phyloP scores from a whole-genome alignment of 2,329 filamentous ascomycete species.

The Albifimbria verrucaria region DNA sequence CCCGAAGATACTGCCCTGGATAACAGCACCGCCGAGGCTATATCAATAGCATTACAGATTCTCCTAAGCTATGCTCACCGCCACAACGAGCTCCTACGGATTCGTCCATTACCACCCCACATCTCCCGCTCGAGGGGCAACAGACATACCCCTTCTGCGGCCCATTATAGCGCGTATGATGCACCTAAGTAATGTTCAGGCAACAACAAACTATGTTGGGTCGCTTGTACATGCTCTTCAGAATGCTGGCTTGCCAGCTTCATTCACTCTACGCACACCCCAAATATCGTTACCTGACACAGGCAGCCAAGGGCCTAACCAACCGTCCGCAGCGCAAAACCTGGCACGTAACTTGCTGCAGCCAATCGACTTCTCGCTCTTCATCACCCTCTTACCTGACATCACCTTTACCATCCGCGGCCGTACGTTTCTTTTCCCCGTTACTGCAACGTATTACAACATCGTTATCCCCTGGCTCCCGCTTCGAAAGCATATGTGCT shows the following conservation, averaged over 20 bases:
- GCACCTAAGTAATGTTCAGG: conserved; percentile 37
- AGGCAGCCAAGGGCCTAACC: conserved; percentile 27
- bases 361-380: conserved; percentile 37
- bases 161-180: conserved; percentile 48
- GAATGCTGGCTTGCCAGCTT: conserved; percentile 41
- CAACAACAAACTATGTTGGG: conserved; percentile 39
- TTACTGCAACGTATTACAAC: conserved; percentile 43
- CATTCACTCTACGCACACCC: conserved; percentile 39
- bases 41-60: conserved; percentile 68
- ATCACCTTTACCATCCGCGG: conserved; percentile 40
- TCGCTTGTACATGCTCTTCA: conserved; percentile 41
- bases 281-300: conserved; percentile 25
- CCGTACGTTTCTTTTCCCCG: conserved; percentile 40
- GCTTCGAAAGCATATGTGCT: conserved; percentile 36
- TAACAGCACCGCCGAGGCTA: conserved; percentile 57
- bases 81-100: conserved; percentile 67
- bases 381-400: conserved; percentile 42
- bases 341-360: conserved; percentile 42
- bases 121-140: conserved; percentile 31
- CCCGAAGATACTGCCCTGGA: conserved; percentile 33
- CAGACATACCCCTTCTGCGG: conserved; percentile 48
- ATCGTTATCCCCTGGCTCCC: conserved; percentile 35
- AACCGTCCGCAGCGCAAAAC: conserved; percentile 38
- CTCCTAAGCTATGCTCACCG: conserved; percentile 78
- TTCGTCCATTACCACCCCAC: conserved; percentile 47